phyloP scores from a whole-genome alignment of 2,329 filamentous ascomycete genomes.

The Ophiostoma perfectum region DNA sequence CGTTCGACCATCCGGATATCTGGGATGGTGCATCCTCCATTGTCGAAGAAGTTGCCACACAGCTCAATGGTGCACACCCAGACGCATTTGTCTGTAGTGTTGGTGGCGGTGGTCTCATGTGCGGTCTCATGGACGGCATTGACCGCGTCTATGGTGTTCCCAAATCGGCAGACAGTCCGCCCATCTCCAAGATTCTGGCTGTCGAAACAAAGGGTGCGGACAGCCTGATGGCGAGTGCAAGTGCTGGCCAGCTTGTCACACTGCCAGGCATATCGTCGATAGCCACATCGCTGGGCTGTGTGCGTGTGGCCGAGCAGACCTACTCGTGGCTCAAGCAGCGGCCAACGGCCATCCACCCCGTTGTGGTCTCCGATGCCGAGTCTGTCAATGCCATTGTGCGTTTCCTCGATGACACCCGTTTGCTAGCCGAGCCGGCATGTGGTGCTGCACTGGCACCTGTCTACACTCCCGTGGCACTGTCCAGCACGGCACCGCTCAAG shows the following conservation, averaged over 20 bases:
- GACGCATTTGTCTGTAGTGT: constrained; percentile 65
- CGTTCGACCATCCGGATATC: constrained; percentile 61
- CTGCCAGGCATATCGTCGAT: constrained; percentile 64
- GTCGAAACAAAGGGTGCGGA: constrained; percentile 70
- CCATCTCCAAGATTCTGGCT: constrained; percentile 50
- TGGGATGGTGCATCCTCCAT: constrained; percentile 60
- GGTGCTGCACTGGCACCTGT: constrained; percentile 69
- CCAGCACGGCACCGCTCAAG: background rate
- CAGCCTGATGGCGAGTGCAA: constrained; percentile 54
- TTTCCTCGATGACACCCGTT: constrained; percentile 74
- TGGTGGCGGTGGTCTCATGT: constrained; percentile 65
- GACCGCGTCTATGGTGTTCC: constrained; percentile 36
- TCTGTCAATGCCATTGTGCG: constrained; percentile 71
- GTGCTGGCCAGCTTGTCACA: constrained; percentile 50
- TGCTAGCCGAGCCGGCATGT: constrained; percentile 80
- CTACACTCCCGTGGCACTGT: constrained; percentile 43
- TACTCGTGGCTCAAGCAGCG: constrained; percentile 55
- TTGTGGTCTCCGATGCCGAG: constrained; percentile 67
- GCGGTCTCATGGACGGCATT: constrained; percentile 60
- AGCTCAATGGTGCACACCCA: constrained; percentile 37
- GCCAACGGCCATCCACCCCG: constrained; percentile 42
- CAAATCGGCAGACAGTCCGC: constrained; percentile 25
- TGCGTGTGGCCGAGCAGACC: constrained; percentile 53
- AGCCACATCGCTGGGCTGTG: constrained; percentile 64
- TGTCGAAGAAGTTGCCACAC: constrained; percentile 42